A percentile compares a stretch with the other conserved stretches of the same genome.
phyloP scores from a whole-genome alignment of 805 yeast genomes.

The Cyberlindnera saturnus region DNA sequence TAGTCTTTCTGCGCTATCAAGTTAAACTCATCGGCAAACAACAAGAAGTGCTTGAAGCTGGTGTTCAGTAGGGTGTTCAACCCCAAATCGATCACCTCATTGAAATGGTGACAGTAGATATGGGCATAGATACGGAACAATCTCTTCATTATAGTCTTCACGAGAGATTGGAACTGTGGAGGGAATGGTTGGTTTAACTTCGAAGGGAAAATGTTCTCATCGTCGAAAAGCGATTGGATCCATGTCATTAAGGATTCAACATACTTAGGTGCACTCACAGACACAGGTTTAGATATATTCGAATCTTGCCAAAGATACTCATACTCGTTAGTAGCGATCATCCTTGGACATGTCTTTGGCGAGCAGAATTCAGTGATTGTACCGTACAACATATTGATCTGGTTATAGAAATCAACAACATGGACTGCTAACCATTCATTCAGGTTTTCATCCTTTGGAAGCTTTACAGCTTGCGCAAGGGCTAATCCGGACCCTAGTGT shows the following conservation, averaged over 20 bases:
- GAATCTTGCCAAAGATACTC: constrained; percentile 96
- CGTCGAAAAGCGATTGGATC: constrained; percentile 91
- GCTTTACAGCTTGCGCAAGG: constrained; percentile 83
- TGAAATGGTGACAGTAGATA: constrained; percentile 96
- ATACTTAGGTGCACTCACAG: constrained; percentile 91
- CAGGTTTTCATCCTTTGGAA: constrained; percentile 87
- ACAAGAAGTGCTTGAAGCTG: constrained; percentile 86
- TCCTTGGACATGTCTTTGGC: constrained; percentile 88
- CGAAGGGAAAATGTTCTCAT: constrained; percentile 84
- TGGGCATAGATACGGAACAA: constrained; percentile 94
- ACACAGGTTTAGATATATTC: constrained; percentile 61
- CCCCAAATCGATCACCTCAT: constrained; percentile 88
- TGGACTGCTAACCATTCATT: constrained; percentile 97
- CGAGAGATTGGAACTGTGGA: constrained; percentile 68
- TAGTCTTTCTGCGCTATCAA: constrained; percentile 75
- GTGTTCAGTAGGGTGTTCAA: constrained; percentile 91
- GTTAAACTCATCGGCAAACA: constrained; percentile 79
- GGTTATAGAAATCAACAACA: constrained; percentile 95
- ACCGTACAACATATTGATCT: constrained; percentile 93
- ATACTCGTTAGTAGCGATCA: constrained; percentile 97
- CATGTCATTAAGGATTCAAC: constrained; percentile 91
- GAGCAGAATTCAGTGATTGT: constrained; percentile 95
- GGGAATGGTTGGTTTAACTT: constrained; percentile 92
- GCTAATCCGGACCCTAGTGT: constrained; percentile 92
- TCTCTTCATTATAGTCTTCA: constrained; percentile 84